These are phyloP conservation scores for Chaetothyriales sp. DNA, from an alignment of 2,329 filamentous ascomycete genomes.

Conservation along the genomic window DNA sequence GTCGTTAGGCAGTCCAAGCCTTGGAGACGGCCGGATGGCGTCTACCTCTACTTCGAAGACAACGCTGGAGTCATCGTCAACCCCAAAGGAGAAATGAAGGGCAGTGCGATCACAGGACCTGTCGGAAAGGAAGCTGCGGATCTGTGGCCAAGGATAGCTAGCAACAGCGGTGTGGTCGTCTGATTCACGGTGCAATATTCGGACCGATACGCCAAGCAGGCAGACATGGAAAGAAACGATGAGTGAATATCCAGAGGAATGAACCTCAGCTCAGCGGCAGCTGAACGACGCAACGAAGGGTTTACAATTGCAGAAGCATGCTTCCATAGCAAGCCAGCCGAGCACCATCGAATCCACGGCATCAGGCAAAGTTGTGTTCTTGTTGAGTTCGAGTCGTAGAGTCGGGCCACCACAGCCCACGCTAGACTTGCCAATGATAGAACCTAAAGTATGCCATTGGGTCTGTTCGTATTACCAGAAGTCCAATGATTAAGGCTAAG, in stretches of 20 bases:
- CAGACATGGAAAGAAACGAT: background rate
- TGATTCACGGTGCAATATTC: constrained; percentile 40
- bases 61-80: constrained; percentile 99
- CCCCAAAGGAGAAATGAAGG: constrained; percentile 99
- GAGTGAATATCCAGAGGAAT: background rate
- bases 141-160: constrained; percentile 98
- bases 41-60: constrained; percentile 99
- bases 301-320: background rate
- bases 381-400: background rate
- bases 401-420: background rate
- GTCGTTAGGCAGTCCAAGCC: constrained; percentile 98
- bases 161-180: constrained; percentile 99
- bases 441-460: background rate
- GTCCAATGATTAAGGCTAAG: background rate
- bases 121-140: constrained; percentile 99
- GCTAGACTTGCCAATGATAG: background rate
- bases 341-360: background rate
- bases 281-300: background rate
- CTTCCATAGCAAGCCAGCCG: background rate
- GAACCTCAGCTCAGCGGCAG: background rate
- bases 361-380: background rate
- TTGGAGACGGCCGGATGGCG: constrained; percentile 95
- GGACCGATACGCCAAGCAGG: background rate
- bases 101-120: constrained; percentile 95
- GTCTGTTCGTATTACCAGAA: background rate